phyloP scores from a whole-genome alignment of 1,284 basidiomycete genomes.

The Trichosporon asahii region DNA sequence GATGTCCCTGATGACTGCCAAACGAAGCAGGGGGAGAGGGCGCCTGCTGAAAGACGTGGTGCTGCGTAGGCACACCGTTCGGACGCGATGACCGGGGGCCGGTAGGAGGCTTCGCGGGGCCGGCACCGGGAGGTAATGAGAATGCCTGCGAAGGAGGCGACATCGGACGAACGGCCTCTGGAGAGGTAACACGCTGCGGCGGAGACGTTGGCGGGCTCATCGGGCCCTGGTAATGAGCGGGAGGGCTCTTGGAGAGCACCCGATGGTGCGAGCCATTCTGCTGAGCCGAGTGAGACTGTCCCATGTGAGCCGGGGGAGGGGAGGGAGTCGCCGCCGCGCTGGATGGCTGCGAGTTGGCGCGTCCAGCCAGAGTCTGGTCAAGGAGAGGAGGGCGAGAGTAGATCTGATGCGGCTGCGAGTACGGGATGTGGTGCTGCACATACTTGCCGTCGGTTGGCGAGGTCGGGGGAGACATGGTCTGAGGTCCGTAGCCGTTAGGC shows the following conservation, averaged over 20 bases:
- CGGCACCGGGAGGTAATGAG: background rate
- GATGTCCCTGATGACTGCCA: background rate
- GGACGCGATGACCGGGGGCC: background rate
- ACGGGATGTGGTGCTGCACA: background rate
- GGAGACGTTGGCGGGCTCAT: background rate
- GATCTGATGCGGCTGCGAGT: constrained; percentile 14
- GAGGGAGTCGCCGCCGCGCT: background rate
- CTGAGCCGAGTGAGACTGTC: constrained; percentile 5
- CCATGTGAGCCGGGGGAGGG: background rate
- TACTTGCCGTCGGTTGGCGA: constrained; percentile 1
- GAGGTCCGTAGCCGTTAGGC: background rate
- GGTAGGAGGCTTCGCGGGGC: background rate
- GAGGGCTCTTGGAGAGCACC: background rate
- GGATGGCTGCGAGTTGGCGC: background rate
- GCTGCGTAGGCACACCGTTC: constrained; percentile 1
- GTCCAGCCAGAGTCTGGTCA: background rate
- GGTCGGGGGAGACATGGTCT: background rate
- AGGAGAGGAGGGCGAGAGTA: constrained; percentile 25
- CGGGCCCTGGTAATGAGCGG: background rate
- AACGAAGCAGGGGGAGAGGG: background rate
- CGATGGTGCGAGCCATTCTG: background rate
- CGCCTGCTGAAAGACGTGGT: constrained; percentile 7
- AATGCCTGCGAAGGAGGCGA: background rate
- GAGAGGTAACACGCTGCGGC: background rate
- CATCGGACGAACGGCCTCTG: background rate